phyloP scores from a whole-genome alignment of 257 asterid genomes.

The Ilex asprella region DNA sequence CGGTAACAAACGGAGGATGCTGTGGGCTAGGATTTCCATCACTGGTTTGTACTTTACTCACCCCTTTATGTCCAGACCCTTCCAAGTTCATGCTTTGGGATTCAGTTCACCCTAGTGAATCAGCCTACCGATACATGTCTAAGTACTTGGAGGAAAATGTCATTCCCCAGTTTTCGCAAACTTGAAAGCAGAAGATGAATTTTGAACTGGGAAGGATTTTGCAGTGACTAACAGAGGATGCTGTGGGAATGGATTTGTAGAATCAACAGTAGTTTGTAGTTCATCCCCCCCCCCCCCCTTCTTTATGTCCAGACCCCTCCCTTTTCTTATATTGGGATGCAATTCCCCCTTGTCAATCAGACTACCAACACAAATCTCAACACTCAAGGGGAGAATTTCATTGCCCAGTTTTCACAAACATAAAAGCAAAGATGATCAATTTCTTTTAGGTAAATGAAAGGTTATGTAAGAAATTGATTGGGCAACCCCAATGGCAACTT shows the following conservation, averaged over 20 bases:
- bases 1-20: constrained; percentile 22
- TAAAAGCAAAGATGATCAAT: not conserved
- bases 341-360: constrained; percentile 17
- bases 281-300: not conserved
- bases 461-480: too few species aligned
- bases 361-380: constrained; percentile 9
- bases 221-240: constrained; percentile 23
- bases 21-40: constrained; percentile 23
- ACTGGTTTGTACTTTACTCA: constrained; percentile 5
- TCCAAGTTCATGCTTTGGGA: constrained; percentile 15
- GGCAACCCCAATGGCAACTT: too few species aligned
- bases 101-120: constrained; percentile 17
- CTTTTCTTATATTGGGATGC: constrained; percentile 16
- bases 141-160: constrained; percentile 9
- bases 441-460: too few species aligned
- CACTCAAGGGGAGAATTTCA: constrained; percentile 3
- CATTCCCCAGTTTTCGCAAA: not conserved
- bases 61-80: constrained; percentile 14
- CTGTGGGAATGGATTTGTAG: constrained; percentile 19
- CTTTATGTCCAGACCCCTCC: constrained; percentile 12
- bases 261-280: constrained; percentile 12
- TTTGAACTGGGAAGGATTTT: constrained; percentile 11
- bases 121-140: constrained; percentile 8
- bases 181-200: not conserved
- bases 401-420: not conserved